Evolutionary conservation across 768 basidiomycete species (phyloP).

Genomic region (Tricholoma terreum): DNA sequence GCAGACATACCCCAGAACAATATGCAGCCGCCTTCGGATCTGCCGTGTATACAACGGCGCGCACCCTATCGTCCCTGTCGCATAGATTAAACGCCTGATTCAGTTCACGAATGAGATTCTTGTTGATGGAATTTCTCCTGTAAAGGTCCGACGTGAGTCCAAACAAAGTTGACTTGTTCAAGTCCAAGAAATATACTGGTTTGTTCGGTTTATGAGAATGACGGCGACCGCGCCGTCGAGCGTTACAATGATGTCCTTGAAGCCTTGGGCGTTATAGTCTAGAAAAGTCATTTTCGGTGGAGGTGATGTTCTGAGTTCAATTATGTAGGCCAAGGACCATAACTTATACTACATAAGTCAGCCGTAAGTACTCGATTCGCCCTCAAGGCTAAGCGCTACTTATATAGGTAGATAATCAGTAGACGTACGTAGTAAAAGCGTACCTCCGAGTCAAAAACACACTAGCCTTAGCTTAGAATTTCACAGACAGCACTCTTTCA

Average conservation of each 20-base stretch:
- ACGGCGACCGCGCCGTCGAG: conserved; percentile 44
- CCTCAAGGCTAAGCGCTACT: too few relatives aligned
- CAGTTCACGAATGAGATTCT: conserved; percentile 34
- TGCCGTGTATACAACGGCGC: conserved; percentile 49
- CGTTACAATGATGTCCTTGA: conserved; percentile 40
- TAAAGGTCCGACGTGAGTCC: not conserved
- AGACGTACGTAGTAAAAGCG: too few relatives aligned
- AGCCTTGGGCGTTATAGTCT: conserved; percentile 35
- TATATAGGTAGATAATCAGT: too few relatives aligned
- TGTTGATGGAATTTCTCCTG: conserved; percentile 46
- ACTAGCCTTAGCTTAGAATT: too few relatives aligned
- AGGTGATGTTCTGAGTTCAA: too few relatives aligned
- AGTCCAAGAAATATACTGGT: conserved; percentile 37
- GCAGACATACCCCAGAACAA: conserved; percentile 48
- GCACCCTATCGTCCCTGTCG: conserved; percentile 52
- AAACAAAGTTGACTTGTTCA: not conserved
- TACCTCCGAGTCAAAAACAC: too few relatives aligned
- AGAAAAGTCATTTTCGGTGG: conserved; percentile 23
- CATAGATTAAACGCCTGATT: conserved; percentile 42
- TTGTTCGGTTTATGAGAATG: conserved; percentile 45
- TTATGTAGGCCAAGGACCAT: too few relatives aligned
- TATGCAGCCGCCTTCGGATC: conserved; percentile 50
- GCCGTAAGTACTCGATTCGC: too few relatives aligned
- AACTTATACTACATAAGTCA: too few relatives aligned
- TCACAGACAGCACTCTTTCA: too few relatives aligned